These are phyloP conservation scores for Kuraishia borneana DNA, from an alignment of 805 yeast species.

Conservation along the genomic window DNA sequence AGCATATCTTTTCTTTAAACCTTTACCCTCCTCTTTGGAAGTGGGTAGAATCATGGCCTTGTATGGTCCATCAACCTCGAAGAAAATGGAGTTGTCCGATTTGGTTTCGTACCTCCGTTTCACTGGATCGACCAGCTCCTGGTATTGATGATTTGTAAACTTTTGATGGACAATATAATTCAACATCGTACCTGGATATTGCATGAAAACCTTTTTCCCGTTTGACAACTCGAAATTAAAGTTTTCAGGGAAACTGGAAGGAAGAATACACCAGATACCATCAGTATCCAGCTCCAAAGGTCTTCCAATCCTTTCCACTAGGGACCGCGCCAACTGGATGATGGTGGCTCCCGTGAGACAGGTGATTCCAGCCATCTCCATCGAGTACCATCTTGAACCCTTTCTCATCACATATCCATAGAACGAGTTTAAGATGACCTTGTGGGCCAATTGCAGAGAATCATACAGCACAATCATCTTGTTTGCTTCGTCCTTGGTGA, in stretches of 20 bases:
- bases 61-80: slow-evolving; percentile 98
- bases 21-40: slow-evolving; percentile 95
- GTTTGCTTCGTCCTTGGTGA: slow-evolving; percentile 76
- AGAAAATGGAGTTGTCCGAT: slow-evolving; percentile 90
- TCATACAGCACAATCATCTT: slow-evolving; percentile 92
- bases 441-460: slow-evolving; percentile 92
- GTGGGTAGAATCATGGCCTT: slow-evolving; percentile 96
- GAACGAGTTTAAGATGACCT: slow-evolving; percentile 90
- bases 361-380: slow-evolving; percentile 99
- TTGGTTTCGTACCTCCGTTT: slow-evolving; percentile 60
- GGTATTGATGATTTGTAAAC: slow-evolving; percentile 93
- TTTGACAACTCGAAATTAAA: slow-evolving; percentile 57
- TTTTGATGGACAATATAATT: slow-evolving; percentile 84
- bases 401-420: slow-evolving; percentile 99
- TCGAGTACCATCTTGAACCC: slow-evolving; percentile 98
- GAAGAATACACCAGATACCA: slow-evolving; percentile 99
- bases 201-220: slow-evolving; percentile 68
- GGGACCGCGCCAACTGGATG: slow-evolving; percentile 89
- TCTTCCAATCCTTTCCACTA: slow-evolving; percentile 89
- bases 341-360: slow-evolving; percentile 97
- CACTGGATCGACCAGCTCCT: slow-evolving; percentile 65
- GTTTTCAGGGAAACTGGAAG: slow-evolving; percentile 88
- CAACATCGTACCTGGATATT: slow-evolving; percentile 94
- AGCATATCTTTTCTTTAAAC: slow-evolving; percentile 91
- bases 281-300: slow-evolving; percentile 96